Conservation (phyloP, 2,329 filamentous ascomycete species). For the Sporothrix mexicana region DNA sequence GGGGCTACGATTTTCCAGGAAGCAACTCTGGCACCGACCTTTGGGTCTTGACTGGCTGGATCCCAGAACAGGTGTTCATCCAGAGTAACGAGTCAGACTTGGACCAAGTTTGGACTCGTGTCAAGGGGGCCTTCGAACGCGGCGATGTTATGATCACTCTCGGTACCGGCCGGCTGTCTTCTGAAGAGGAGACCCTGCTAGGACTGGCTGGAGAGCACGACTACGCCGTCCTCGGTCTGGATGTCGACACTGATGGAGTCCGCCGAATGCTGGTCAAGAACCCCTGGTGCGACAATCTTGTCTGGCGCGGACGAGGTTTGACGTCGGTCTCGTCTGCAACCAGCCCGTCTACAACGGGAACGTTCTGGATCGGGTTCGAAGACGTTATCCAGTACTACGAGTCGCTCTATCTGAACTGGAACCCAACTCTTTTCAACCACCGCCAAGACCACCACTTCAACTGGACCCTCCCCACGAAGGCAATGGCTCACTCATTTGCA, state of each 20-base stretch:
- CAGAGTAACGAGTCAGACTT: slow-evolving; percentile 78
- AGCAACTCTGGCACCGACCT: slow-evolving; percentile 97
- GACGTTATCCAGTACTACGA: slow-evolving; percentile 91
- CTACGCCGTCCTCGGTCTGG: slow-evolving; percentile 86
- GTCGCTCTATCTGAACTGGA: slow-evolving; percentile 97
- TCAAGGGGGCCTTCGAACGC: slow-evolving; percentile 74
- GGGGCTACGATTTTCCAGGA: slow-evolving; percentile 96
- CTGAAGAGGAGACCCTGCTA: slow-evolving; percentile 76
- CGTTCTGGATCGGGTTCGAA: slow-evolving; percentile 91
- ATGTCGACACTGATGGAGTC: slow-evolving; percentile 63
- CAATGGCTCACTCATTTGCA: slow-evolving; percentile 60
- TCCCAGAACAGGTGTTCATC: slow-evolving; percentile 92
- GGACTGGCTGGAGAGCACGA: slow-evolving; percentile 91
- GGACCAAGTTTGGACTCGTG: slow-evolving; percentile 76
- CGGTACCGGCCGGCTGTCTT: slow-evolving; percentile 82
- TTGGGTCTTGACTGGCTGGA: slow-evolving; percentile 93
- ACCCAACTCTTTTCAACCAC: slow-evolving; percentile 78
- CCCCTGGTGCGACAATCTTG: slow-evolving; percentile 85
- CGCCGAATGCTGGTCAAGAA: slow-evolving; percentile 87
- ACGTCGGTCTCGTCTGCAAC: slow-evolving; percentile 33
- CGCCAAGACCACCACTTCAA: slow-evolving; percentile 89
- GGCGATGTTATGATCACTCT: slow-evolving; percentile 87
- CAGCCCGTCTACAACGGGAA: slow-evolving; percentile 63
- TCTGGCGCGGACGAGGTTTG: slow-evolving; percentile 66
- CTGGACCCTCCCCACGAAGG: slow-evolving; percentile 68